Percentiles rank a stretch among this genome's conserved stretches.
Evolutionary conservation across 1,284 basidiomycete species (phyloP).

Genomic region (Papiliotrema laurentii): DNA sequence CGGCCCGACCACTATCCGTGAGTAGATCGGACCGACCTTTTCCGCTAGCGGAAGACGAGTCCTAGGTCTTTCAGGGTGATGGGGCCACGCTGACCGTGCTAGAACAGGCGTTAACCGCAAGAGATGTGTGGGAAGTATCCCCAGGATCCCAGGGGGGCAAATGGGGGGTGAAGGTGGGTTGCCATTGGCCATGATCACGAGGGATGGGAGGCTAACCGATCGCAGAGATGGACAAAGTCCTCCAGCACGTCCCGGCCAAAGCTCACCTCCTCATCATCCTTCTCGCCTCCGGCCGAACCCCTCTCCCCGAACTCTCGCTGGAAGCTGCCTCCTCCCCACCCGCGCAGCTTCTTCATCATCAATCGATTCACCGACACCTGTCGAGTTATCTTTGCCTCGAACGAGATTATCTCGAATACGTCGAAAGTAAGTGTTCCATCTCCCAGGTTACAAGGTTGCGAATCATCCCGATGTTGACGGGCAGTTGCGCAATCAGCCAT

Average conservation of each 20-base stretch:
- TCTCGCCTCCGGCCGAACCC: conserved; percentile 7
- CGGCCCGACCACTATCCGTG: conserved; percentile 23
- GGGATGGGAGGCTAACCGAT: background rate
- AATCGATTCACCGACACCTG: conserved; percentile 39
- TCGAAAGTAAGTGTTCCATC: conserved; percentile 20
- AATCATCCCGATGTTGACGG: background rate
- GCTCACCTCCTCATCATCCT: conserved; percentile 8
- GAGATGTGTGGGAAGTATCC: conserved; percentile 35
- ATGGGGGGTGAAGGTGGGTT: conserved; percentile 11
- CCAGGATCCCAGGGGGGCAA: conserved; percentile 18
- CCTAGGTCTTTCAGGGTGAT: too few relatives aligned
- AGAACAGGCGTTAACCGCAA: conserved; percentile 37
- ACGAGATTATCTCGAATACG: conserved; percentile 31
- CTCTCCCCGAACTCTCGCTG: conserved; percentile 1
- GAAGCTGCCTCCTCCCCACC: conserved; percentile 11
- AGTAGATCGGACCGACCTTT: conserved; percentile 2
- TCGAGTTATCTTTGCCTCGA: conserved; percentile 34
- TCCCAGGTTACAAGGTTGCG: too few relatives aligned
- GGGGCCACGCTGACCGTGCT: too few relatives aligned
- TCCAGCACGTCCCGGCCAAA: conserved; percentile 4
- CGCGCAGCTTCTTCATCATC: conserved; percentile 36
- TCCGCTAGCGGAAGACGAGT: too few relatives aligned
- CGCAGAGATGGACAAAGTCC: conserved; percentile 4
- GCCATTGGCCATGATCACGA: background rate
- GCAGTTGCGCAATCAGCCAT: conserved; percentile 27